Conservation (phyloP, 495 filamentous ascomycete genomes). For the Neurospora pannonica region DNA sequence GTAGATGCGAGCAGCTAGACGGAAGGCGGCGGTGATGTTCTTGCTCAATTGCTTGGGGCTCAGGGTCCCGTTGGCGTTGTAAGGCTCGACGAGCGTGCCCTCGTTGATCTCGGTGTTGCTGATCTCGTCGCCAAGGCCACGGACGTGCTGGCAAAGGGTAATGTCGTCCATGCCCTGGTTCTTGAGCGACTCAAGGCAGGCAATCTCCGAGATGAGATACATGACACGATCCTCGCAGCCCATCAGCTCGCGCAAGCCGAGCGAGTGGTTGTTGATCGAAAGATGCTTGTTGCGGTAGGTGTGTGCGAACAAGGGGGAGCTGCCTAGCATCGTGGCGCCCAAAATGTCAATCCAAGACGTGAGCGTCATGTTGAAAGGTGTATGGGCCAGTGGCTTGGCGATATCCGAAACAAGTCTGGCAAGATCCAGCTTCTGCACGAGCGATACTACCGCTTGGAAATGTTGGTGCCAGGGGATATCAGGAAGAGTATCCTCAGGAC, state of each 20-base stretch:
- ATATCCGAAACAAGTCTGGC: slow-evolving; percentile 50
- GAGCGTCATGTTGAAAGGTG: slow-evolving; percentile 91
- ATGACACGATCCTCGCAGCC: slow-evolving; percentile 95
- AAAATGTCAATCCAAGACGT: slow-evolving; percentile 96
- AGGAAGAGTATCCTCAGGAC: slow-evolving; percentile 73
- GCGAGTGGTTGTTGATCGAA: slow-evolving; percentile 50
- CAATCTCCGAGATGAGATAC: slow-evolving; percentile 96
- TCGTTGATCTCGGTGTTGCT: slow-evolving; percentile 60
- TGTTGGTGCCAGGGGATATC: slow-evolving; percentile 97
- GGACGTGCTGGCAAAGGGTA: slow-evolving; percentile 74
- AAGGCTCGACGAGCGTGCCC: slow-evolving; percentile 42
- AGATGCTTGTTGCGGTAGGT: slow-evolving; percentile 88
- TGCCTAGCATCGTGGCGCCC: slow-evolving; percentile 83
- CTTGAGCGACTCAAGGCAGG: slow-evolving; percentile 87
- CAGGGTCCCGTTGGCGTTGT: slow-evolving; percentile 61
- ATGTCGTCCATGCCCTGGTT: slow-evolving; percentile 71
- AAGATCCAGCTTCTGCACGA: slow-evolving; percentile 80
- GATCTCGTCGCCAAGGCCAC: slow-evolving; percentile 70
- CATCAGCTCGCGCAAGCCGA: slow-evolving; percentile 86
- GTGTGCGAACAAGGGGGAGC: slow-evolving; percentile 78
- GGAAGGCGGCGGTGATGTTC: slow-evolving; percentile 85
- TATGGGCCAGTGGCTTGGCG: slow-evolving; percentile 46
- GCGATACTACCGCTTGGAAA: slow-evolving; percentile 78
- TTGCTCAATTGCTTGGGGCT: slow-evolving; percentile 69
- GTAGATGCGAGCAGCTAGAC: slow-evolving; percentile 87